Evolutionary conservation across 2,329 filamentous ascomycete species (phyloP).

Genomic region (Sclerotinia sclerotiorum): DNA sequence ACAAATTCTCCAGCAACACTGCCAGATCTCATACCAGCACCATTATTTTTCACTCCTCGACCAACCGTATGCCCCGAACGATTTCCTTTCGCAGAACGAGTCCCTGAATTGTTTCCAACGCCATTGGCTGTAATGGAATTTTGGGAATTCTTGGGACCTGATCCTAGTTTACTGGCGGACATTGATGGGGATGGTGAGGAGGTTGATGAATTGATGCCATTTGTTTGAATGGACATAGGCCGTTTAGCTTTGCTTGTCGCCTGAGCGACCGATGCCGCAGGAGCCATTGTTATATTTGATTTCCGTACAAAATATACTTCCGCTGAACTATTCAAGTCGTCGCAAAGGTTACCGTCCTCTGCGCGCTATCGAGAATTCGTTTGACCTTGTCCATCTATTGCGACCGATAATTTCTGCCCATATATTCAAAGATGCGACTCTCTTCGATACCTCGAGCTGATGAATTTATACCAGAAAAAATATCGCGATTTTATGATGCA

Average conservation of each 20-base stretch:
- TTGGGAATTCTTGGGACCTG: constrained; percentile 52
- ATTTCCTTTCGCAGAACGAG: constrained; percentile 55
- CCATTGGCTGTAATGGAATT: constrained; percentile 50
- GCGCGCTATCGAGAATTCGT: constrained; percentile 15
- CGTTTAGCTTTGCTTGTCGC: constrained; percentile 62
- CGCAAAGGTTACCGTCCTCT: constrained; percentile 12
- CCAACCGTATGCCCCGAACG: constrained; percentile 49
- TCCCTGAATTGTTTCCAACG: constrained; percentile 39
- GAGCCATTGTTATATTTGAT: constrained; percentile 34
- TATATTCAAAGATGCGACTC: not conserved
- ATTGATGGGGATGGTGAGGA: constrained; percentile 51
- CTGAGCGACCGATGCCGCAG: constrained; percentile 35
- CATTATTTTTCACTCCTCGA: constrained; percentile 51
- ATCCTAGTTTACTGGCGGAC: constrained; percentile 56
- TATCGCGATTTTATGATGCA: constrained; percentile 15
- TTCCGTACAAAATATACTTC: not conserved
- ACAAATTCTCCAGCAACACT: constrained; percentile 48
- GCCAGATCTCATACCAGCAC: constrained; percentile 51
- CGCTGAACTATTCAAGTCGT: not conserved
- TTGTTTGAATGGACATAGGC: constrained; percentile 55
- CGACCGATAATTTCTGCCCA: not conserved
- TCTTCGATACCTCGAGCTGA: not conserved
- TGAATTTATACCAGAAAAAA: not conserved
- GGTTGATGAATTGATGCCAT: constrained; percentile 48
- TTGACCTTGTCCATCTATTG: constrained; percentile 14